Evolutionary conservation across 106 monocot species (phyloP).

Genomic region (Dendrobium huoshanense): DNA sequence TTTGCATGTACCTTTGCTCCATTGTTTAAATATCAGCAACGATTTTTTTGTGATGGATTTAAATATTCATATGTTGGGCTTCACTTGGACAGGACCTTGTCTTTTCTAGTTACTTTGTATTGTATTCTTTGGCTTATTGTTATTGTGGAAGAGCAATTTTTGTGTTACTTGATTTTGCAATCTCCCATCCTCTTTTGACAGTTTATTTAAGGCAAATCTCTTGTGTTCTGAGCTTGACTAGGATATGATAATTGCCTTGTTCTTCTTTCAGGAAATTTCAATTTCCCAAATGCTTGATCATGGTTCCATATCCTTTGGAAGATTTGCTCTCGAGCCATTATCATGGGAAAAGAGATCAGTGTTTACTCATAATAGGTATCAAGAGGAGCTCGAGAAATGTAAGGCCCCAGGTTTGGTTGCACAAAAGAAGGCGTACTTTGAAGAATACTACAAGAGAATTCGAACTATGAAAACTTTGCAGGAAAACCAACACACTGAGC

Average conservation of each 20-base stretch:
- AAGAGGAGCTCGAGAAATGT: slow-evolving; percentile 79
- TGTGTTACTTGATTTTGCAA: background rate
- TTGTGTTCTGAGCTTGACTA: background rate
- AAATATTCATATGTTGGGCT: too few relatives aligned
- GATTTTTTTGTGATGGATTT: background rate
- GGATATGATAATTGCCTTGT: background rate
- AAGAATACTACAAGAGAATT: slow-evolving; percentile 74
- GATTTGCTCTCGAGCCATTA: slow-evolving; percentile 59
- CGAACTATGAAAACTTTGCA: slow-evolving; percentile 51
- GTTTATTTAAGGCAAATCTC: background rate
- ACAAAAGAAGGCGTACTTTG: slow-evolving; percentile 88
- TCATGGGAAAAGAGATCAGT: slow-evolving; percentile 86
- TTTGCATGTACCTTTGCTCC: too few relatives aligned
- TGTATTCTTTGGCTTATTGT: background rate
- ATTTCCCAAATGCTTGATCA: slow-evolving; percentile 71
- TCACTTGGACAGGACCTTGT: too few relatives aligned
- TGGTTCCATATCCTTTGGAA: slow-evolving; percentile 86
- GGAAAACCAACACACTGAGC: slow-evolving; percentile 33
- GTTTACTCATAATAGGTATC: slow-evolving; percentile 52
- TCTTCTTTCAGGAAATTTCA: slow-evolving; percentile 38
- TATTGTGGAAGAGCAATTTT: background rate
- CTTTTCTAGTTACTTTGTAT: background rate
- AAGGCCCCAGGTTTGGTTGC: slow-evolving; percentile 77
- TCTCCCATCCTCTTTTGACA: background rate
- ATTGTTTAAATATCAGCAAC: too few relatives aligned